Evolutionary conservation across 768 basidiomycete species (phyloP), one percentile per base, ranked within the genome.

Genomic region (Astraeus odoratus): DNA sequence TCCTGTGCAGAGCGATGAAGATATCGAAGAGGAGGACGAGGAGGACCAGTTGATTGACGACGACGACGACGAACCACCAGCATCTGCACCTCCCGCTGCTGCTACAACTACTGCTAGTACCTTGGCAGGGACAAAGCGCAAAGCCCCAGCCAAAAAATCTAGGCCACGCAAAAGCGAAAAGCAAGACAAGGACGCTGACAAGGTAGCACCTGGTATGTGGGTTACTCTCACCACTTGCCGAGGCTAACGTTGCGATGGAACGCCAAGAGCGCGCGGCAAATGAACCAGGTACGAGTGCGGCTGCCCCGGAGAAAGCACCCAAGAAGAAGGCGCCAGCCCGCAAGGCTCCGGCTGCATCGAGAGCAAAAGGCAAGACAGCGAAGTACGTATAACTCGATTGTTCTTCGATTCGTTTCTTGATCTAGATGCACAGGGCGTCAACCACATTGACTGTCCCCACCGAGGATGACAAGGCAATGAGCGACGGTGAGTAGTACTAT

Each of bases 41-140:
- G 83, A 86, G 65, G 86, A 89, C 67, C 80, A 87, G 54, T 75
- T 88, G 52, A 81, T 87, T 53, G 86, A 89, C 62, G 86, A 86
- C 48, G 81, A 83, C n/a, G n/a, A n/a, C 47, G 63, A 72, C 35
- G 72, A 57, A 41, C 56, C 53, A 16, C 56, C 61, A 18, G 46
- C 57, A 33, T 49, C 61, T 48, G 59, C 64, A 48, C 54, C 57
- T 1, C 52, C 60, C 15, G 47, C 59, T 43, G 42, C 60, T 26
- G n/a, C n/a, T n/a, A n/a, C n/a, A n/a, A n/a, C n/a, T n/a, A n/a
- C n/a, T n/a, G n/a, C n/a, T n/a, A 43, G 53, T 25, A 52, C 52
- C 25, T 51, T 61, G 35, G 68, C 77, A 25, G 55, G 68, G 34
- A 65, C 71, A 49, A 80, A 78, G 57, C 72, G 71, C 42, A 81